phyloP scores from a whole-genome alignment of 1,139 yeast species.

The Hansenula lynferdii region DNA sequence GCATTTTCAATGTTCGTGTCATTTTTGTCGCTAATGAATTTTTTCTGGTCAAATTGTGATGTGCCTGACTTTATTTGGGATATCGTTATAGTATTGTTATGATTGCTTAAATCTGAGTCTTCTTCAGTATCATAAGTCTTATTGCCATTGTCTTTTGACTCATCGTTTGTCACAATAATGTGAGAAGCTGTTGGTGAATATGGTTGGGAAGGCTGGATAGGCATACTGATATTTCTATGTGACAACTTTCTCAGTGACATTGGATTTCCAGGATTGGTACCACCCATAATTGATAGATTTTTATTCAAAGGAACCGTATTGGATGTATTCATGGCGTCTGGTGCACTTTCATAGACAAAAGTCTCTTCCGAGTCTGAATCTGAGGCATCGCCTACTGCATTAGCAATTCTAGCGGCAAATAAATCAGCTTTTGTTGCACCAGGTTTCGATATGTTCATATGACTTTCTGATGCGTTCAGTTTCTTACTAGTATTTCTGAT shows the following conservation, averaged over 20 bases:
- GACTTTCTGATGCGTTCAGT: constrained; percentile 12
- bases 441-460: constrained; percentile 15
- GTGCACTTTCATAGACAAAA: constrained; percentile 72
- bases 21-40: too few species aligned
- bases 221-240: constrained; percentile 22
- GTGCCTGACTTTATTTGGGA: too few species aligned
- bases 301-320: constrained; percentile 18
- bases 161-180: constrained; percentile 7
- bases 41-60: too few species aligned
- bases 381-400: constrained; percentile 89
- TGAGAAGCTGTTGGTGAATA: constrained; percentile 12
- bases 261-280: constrained; percentile 13
- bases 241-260: constrained; percentile 18
- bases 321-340: constrained; percentile 33
- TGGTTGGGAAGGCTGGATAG: constrained; percentile 14
- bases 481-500: constrained; percentile 18
- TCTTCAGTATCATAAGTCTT: constrained; percentile 7
- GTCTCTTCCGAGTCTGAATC: constrained; percentile 90
- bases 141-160: constrained; percentile 4
- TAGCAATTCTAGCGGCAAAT: constrained; percentile 90
- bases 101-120: constrained; percentile 7
- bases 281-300: constrained; percentile 5
- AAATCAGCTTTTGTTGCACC: constrained; percentile 70
- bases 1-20: too few species aligned
- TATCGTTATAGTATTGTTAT: constrained; percentile 1